Percentiles rank a stretch among this genome's conserved stretches.
phyloP scores from a whole-genome alignment of 2,329 filamentous ascomycete species.

The Alternaria viburni region DNA sequence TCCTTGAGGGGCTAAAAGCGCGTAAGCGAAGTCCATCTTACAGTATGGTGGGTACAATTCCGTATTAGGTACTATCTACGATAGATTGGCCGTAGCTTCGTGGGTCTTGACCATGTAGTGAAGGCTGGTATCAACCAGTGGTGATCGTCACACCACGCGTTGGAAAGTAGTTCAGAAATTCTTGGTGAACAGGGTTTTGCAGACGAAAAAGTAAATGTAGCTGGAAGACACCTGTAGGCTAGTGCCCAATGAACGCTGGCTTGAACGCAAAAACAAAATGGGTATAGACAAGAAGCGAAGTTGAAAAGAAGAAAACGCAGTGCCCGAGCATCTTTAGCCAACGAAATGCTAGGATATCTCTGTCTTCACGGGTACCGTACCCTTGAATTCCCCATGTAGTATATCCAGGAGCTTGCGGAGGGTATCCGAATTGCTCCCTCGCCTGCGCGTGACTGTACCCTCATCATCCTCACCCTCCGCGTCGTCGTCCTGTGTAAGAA shows the following conservation, averaged over 20 bases:
- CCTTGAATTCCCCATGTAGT: slow-evolving; percentile 47
- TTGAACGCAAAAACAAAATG: slow-evolving; percentile 11
- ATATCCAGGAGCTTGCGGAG: slow-evolving; percentile 48
- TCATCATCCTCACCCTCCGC: slow-evolving; percentile 40
- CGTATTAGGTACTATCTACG: slow-evolving; percentile 1
- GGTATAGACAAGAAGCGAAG: slow-evolving; percentile 19
- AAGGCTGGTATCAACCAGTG: neutral
- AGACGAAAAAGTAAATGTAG: neutral
- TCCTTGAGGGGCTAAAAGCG: neutral
- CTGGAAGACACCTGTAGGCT: slow-evolving; percentile 14
- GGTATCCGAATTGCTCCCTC: slow-evolving; percentile 43
- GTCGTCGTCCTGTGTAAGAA: slow-evolving; percentile 45
- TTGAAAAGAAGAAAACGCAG: neutral
- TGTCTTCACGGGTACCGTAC: slow-evolving; percentile 27
- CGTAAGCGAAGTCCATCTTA: neutral
- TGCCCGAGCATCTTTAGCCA: neutral
- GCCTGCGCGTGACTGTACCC: slow-evolving; percentile 23
- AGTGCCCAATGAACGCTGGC: slow-evolving; percentile 18
- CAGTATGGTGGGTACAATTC: neutral
- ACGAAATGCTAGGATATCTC: slow-evolving; percentile 11
- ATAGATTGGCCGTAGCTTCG: slow-evolving; percentile 4
- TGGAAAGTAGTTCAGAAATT: neutral
- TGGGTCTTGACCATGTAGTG: neutral
- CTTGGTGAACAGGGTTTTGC: neutral
- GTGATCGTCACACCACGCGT: neutral